Conservation (phyloP, 2,329 filamentous ascomycete genomes). For the Hypomyces perniciosus region DNA sequence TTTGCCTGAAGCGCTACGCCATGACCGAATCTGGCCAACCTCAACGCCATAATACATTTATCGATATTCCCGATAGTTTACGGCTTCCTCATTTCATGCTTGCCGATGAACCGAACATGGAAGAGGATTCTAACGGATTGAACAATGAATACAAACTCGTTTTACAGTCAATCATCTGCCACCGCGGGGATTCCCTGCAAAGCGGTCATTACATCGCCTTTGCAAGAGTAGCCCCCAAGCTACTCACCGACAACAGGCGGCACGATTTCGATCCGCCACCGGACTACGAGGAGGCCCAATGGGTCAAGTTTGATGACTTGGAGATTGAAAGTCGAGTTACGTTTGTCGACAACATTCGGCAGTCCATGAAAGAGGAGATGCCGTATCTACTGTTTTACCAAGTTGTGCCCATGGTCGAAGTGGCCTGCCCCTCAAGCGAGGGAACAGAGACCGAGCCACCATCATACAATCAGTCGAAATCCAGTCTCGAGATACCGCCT, state of each 20-base stretch:
- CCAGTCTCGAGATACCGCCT: slow-evolving; percentile 32
- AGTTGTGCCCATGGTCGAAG: slow-evolving; percentile 77
- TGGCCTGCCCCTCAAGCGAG: slow-evolving; percentile 44
- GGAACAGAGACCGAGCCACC: slow-evolving; percentile 47
- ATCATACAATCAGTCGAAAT: slow-evolving; percentile 50
- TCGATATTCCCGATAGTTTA: slow-evolving; percentile 79
- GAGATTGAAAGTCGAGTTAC: slow-evolving; percentile 59
- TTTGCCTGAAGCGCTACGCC: slow-evolving; percentile 83
- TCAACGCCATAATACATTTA: slow-evolving; percentile 68
- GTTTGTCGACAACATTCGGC: slow-evolving; percentile 69
- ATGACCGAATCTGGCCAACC: slow-evolving; percentile 65
- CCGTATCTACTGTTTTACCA: slow-evolving; percentile 96
- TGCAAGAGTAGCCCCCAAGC: slow-evolving; percentile 63
- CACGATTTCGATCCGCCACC: slow-evolving; percentile 53
- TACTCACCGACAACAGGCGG: slow-evolving; percentile 54
- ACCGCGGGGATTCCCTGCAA: slow-evolving; percentile 77
- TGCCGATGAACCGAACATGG: slow-evolving; percentile 63
- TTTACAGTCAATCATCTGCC: slow-evolving; percentile 86
- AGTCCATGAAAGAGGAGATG: slow-evolving; percentile 76
- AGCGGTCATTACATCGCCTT: slow-evolving; percentile 90
- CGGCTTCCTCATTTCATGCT: slow-evolving; percentile 85
- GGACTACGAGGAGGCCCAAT: slow-evolving; percentile 65
- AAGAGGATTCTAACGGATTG: slow-evolving; percentile 53
- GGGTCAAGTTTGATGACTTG: slow-evolving; percentile 94
- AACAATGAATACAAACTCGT: slow-evolving; percentile 90